phyloP scores from a whole-genome alignment of 306 rosid genomes.

The Cercis canadensis region DNA sequence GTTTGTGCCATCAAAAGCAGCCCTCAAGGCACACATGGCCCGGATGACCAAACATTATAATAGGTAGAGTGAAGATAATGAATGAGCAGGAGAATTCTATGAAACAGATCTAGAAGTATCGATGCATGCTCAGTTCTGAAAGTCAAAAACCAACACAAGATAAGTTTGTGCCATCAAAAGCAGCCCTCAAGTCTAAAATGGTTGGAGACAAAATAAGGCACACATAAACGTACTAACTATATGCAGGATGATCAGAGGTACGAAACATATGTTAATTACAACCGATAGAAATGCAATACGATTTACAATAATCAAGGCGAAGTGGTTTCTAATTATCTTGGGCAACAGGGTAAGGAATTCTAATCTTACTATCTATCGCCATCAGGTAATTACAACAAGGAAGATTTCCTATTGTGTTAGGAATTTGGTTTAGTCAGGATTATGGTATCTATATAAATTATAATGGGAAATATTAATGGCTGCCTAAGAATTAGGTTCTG shows the following conservation, averaged over 20 bases:
- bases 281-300: too few relatives aligned
- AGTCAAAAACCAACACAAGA: constrained; percentile 27
- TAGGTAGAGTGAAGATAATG: neutral
- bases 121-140: neutral
- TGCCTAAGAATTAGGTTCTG: too few relatives aligned
- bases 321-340: too few relatives aligned
- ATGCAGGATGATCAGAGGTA: constrained; percentile 1
- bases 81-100: constrained; percentile 25
- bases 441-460: too few relatives aligned
- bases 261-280: too few relatives aligned
- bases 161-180: constrained; percentile 19
- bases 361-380: too few relatives aligned
- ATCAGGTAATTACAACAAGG: too few relatives aligned
- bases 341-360: too few relatives aligned
- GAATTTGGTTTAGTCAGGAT: too few relatives aligned
- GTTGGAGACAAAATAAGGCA: neutral
- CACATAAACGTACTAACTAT: constrained; percentile 9
- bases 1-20: constrained; percentile 18
- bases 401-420: too few relatives aligned
- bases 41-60: constrained; percentile 27
- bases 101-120: neutral
- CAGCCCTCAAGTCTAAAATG: neutral
- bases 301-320: too few relatives aligned
- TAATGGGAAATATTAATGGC: too few relatives aligned
- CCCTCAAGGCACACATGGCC: constrained; percentile 12